These are phyloP conservation scores for Diversispora eburnea DNA, from an alignment of 192 early-diverging fungal species.

Conservation along the genomic window DNA sequence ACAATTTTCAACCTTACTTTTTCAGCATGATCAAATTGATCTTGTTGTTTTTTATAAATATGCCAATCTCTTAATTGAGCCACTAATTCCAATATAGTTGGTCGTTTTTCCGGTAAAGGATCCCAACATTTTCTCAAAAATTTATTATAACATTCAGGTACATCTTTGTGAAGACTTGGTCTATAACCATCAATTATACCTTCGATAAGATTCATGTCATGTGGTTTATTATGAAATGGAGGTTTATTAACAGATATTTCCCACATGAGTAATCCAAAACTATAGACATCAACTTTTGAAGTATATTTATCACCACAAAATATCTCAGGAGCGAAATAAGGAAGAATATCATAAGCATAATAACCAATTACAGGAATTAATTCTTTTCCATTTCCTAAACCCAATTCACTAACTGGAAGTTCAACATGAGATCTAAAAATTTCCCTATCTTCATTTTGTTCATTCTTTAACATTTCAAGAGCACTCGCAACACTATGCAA, in stretches of 20 bases:
- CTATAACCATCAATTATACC: not conserved
- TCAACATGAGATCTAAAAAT: slow-evolving; percentile 26
- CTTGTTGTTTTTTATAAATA: not conserved
- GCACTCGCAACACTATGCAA: slow-evolving; percentile 1
- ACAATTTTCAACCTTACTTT: slow-evolving; percentile 3
- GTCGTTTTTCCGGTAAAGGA: not conserved
- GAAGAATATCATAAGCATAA: slow-evolving; percentile 21
- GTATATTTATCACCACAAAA: slow-evolving; percentile 1
- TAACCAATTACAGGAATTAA: slow-evolving; percentile 24
- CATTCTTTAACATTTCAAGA: not conserved
- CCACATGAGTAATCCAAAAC: slow-evolving; percentile 27
- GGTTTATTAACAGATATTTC: slow-evolving; percentile 19
- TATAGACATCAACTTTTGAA: slow-evolving; percentile 18
- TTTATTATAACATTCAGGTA: slow-evolving; percentile 12
- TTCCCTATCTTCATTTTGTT: not conserved
- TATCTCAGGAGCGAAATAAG: slow-evolving; percentile 22
- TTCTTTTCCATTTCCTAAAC: slow-evolving; percentile 10
- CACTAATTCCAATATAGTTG: slow-evolving; percentile 6
- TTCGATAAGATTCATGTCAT: slow-evolving; percentile 3
- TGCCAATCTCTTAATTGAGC: slow-evolving; percentile 7
- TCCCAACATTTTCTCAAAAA: slow-evolving; percentile 20
- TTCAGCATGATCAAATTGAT: slow-evolving; percentile 6
- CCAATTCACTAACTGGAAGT: slow-evolving; percentile 17
- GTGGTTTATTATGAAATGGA: slow-evolving; percentile 22
- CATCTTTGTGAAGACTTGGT: not conserved